Evolutionary conservation across 1,284 basidiomycete species (phyloP), one percentile per base, ranked within the genome.

Genomic region (Trichosporon sp.): DNA sequence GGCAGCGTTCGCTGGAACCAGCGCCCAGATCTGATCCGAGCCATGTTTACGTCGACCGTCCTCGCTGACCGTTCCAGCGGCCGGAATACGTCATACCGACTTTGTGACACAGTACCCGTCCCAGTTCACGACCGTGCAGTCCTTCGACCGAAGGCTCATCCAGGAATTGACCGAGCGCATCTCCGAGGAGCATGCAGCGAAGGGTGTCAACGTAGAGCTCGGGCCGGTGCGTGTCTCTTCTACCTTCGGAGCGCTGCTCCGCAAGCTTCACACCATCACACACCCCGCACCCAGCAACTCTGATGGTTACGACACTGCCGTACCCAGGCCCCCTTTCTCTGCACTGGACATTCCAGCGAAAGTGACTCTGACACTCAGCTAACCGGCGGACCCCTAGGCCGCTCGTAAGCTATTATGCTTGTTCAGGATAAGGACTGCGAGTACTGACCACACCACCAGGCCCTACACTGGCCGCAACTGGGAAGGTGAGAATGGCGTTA

Each of bases 101-200:
- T 83, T 82, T 68, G 74, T 81, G 62, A 82, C 81, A 3, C 83
- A 84, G 68, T 84, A 85, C 75, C 85, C 86, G 0, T 82, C 83
- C 18, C 83, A 79, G 53, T 81, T 86, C 70, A 85, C 85, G 5
- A 79, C 80, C 2, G 85, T 83, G 0, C 84, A 85, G 12, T 85
- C 85, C 2, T 87, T 84, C 72, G 80, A 85, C 70, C 73, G 78
- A 44, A 79, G 84, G 7, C 78, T 86, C 27, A 80, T 86, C 44
- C 79, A 82, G 66, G 74, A 80, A 53, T 73, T 85, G 58, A 84
- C 83, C 7, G 63, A 71, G 13, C 80, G 82, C 13, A 84, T 86
- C 68, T 85, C 83, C 0, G 72, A 81, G 64, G 86, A 87, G 78
- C 85, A 85, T 75, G 76, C 78, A 60, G 82, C 76, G 31, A 82